Percentiles rank a stretch among this genome's conserved stretches.
Conservation (phyloP, 148 eudicot genomes). For the Simmondsia chinensis region DNA sequence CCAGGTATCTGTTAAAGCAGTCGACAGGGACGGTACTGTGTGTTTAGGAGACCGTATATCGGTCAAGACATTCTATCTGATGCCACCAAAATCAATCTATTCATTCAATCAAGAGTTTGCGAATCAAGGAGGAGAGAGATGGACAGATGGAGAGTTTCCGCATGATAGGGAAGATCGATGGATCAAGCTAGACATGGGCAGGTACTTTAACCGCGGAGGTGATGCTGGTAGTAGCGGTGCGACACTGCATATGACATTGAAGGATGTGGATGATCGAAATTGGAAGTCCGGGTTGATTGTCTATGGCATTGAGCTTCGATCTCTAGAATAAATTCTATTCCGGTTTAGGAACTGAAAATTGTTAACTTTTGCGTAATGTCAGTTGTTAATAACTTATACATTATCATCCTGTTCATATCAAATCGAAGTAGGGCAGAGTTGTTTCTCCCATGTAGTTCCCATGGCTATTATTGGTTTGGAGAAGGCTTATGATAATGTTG, state of each 20-base stretch:
- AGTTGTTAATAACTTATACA: too few species aligned
- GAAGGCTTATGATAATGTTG: too few species aligned
- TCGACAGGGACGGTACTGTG: constrained; percentile 10
- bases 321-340: constrained; percentile 1
- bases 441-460: too few species aligned
- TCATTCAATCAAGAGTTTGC: constrained; percentile 4
- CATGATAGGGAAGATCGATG: constrained; percentile 27
- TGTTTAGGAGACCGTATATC: constrained; percentile 3
- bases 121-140: constrained; percentile 18
- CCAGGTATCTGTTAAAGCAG: constrained; percentile 12
- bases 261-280: constrained; percentile 5
- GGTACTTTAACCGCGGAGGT: constrained; percentile 26
- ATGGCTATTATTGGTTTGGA: too few species aligned
- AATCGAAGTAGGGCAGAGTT: too few species aligned
- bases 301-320: constrained; percentile 46
- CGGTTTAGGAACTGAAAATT: too few species aligned
- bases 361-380: too few species aligned
- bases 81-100: constrained; percentile 14
- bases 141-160: too few species aligned
- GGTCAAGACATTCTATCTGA: constrained; percentile 19
- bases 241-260: constrained; percentile 23
- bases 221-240: constrained; percentile 15
- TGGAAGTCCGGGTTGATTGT: constrained; percentile 31
- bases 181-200: constrained; percentile 44
- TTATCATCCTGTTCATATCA: too few species aligned